Percentiles rank a stretch among this genome's conserved stretches.
Conservation (phyloP, 139 green algal genomes). For the Picochlorum sp. region DNA sequence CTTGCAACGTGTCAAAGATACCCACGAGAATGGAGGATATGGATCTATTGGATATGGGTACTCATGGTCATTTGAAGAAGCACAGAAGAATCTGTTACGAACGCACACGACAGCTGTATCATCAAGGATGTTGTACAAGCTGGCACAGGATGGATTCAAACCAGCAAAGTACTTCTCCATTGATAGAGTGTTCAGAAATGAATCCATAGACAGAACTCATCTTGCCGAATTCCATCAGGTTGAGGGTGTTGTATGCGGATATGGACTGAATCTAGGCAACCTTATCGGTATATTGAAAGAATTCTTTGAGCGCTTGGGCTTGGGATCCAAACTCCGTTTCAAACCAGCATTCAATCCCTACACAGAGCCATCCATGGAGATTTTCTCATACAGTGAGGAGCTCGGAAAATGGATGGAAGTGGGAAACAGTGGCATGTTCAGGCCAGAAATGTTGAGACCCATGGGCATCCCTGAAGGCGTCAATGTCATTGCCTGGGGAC, state of each 20-base stretch:
- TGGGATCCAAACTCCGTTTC: slow-evolving; percentile 88
- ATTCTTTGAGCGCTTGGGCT: slow-evolving; percentile 93
- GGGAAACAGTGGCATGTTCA: slow-evolving; percentile 93
- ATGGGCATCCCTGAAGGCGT: slow-evolving; percentile 97
- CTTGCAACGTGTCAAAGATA: slow-evolving; percentile 67
- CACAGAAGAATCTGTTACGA: slow-evolving; percentile 96
- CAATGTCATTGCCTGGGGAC: slow-evolving; percentile 96
- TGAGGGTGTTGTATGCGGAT: slow-evolving; percentile 70
- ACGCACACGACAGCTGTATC: slow-evolving; percentile 98
- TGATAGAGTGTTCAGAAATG: slow-evolving; percentile 98
- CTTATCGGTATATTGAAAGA: slow-evolving; percentile 79
- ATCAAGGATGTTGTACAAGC: slow-evolving; percentile 88
- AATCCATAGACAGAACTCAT: slow-evolving; percentile 96
- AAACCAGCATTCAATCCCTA: slow-evolving; percentile 99
- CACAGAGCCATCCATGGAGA: slow-evolving; percentile 99
- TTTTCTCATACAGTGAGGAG: slow-evolving; percentile 93
- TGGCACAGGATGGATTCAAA: slow-evolving; percentile 63
- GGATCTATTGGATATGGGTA: slow-evolving; percentile 85
- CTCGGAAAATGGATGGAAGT: slow-evolving; percentile 98
- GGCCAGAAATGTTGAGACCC: slow-evolving; percentile 95
- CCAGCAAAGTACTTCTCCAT: slow-evolving; percentile 89
- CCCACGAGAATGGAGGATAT: slow-evolving; percentile 80
- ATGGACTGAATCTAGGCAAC: slow-evolving; percentile 83
- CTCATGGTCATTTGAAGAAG: slow-evolving; percentile 82
- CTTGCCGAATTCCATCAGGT: slow-evolving; percentile 97